phyloP scores from a whole-genome alignment of 148 eudicot species.

The Hydrangea macrophylla region DNA sequence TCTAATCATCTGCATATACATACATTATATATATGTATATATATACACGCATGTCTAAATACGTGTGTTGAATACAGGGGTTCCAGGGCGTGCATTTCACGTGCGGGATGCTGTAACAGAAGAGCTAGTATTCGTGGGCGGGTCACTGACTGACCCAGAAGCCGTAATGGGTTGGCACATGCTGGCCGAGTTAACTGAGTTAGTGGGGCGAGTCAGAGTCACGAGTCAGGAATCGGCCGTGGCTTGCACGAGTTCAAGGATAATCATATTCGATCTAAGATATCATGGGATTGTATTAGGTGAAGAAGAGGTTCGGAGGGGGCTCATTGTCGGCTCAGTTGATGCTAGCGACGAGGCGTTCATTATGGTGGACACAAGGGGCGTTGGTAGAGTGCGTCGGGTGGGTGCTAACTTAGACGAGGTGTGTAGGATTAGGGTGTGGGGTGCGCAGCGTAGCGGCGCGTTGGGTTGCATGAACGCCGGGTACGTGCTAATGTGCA shows the following conservation, averaged over 20 bases:
- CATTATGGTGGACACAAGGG: conserved; percentile 41
- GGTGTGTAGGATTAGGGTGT: conserved; percentile 41
- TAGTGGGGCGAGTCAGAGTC: conserved; percentile 63
- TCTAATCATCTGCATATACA: too few relatives aligned
- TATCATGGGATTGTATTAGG: conserved; percentile 33
- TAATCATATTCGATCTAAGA: conserved; percentile 42
- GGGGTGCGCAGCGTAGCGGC: conserved; percentile 37
- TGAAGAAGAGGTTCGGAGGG: conserved; percentile 32
- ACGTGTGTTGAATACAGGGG: conserved; percentile 56
- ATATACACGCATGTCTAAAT: too few relatives aligned
- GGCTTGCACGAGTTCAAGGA: conserved; percentile 52
- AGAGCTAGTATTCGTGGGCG: conserved; percentile 60
- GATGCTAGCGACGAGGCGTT: conserved; percentile 35
- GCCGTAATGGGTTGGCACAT: conserved; percentile 87
- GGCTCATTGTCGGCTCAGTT: conserved; percentile 47
- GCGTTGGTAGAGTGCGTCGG: conserved; percentile 48
- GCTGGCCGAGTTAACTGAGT: conserved; percentile 52
- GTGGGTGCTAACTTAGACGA: conserved; percentile 42
- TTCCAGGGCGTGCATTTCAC: conserved; percentile 76
- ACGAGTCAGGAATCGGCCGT: conserved; percentile 49
- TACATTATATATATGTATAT: too few relatives aligned
- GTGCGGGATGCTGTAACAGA: conserved; percentile 68
- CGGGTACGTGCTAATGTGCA: conserved; percentile 51
- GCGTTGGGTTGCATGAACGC: conserved; percentile 60
- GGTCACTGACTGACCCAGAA: conserved; percentile 66